These are phyloP conservation scores for Globisporangium barbulae DNA, from an alignment of 352 stramenopile genomes.

Conservation along the genomic window DNA sequence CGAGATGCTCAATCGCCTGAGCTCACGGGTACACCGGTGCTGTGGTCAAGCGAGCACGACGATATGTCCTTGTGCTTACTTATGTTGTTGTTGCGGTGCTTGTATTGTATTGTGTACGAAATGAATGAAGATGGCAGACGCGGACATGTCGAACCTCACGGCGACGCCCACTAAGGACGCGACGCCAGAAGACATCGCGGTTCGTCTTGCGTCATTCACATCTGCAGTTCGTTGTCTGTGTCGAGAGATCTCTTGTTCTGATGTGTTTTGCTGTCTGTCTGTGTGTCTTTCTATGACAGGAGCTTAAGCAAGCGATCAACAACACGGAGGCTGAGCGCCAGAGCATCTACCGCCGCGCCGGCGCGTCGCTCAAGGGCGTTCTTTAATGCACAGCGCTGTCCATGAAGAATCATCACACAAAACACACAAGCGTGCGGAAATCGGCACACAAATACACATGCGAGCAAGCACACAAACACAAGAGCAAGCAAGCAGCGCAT, in stretches of 20 bases:
- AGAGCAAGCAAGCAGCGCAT: conserved; percentile 1
- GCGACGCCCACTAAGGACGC: conserved; percentile 73
- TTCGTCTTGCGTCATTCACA: conserved; percentile 15
- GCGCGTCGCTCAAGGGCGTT: conserved; percentile 76
- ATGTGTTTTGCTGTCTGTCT: background rate
- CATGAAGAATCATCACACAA: no score
- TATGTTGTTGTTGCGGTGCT: background rate
- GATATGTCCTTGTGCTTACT: background rate
- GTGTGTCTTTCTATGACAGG: conserved; percentile 22
- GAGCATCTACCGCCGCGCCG: conserved; percentile 71
- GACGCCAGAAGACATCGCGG: conserved; percentile 69
- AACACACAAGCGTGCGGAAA: no score
- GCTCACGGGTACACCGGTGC: conserved; percentile 48
- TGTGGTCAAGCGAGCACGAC: background rate
- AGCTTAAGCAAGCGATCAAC: conserved; percentile 74
- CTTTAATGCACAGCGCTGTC: conserved; percentile 35
- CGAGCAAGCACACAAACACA: conserved; percentile 2
- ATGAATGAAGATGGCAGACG: conserved; percentile 64
- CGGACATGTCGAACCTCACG: conserved; percentile 87
- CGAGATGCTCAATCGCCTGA: conserved; percentile 87
- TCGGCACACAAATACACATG: background rate
- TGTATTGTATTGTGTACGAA: background rate
- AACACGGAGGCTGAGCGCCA: conserved; percentile 76
- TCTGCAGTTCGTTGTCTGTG: background rate
- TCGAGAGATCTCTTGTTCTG: background rate